These are phyloP conservation scores for Aspergillus cristatus DNA, from an alignment of 495 filamentous ascomycete species.

Conservation along the genomic window DNA sequence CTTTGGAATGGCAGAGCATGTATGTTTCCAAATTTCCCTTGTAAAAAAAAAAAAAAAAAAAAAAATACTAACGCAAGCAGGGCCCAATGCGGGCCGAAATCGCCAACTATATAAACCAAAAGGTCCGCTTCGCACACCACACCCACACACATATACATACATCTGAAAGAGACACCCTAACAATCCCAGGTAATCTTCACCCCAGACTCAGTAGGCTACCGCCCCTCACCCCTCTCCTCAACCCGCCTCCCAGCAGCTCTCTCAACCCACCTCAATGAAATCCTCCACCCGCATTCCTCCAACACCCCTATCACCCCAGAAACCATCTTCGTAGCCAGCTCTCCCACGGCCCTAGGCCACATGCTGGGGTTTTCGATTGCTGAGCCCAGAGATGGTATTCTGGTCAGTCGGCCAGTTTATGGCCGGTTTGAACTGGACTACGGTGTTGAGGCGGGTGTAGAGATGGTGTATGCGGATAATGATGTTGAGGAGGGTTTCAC, in stretches of 20 bases:
- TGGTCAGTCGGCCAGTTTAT: conserved; percentile 33
- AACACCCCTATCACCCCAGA: conserved; percentile 26
- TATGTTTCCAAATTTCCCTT: conserved; percentile 7
- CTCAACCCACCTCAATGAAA: conserved; percentile 27
- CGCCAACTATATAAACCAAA: conserved; percentile 23
- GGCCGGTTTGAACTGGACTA: conserved; percentile 34
- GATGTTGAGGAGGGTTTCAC: conserved; percentile 20
- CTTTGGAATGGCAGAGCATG: conserved; percentile 28
- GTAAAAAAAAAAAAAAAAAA: not conserved
- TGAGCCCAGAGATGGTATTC: conserved; percentile 33
- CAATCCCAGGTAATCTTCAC: conserved; percentile 17
- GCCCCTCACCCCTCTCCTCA: conserved; percentile 18
- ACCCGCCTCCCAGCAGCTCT: conserved; percentile 20
- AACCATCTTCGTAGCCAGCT: conserved; percentile 27
- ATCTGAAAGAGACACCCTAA: not conserved
- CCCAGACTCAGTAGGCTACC: conserved; percentile 21
- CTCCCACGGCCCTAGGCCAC: conserved; percentile 24
- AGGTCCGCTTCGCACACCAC: conserved; percentile 8
- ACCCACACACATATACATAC: not conserved
- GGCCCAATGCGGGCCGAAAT: conserved; percentile 21
- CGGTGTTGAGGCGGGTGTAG: conserved; percentile 23
- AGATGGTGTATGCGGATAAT: conserved; percentile 29
- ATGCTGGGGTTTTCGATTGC: conserved; percentile 35
- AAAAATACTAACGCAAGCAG: conserved; percentile 6
- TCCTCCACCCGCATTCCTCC: conserved; percentile 23